These are phyloP conservation scores for Metschnikowia matae DNA, from an alignment of 805 yeast species.

Conservation along the genomic window DNA sequence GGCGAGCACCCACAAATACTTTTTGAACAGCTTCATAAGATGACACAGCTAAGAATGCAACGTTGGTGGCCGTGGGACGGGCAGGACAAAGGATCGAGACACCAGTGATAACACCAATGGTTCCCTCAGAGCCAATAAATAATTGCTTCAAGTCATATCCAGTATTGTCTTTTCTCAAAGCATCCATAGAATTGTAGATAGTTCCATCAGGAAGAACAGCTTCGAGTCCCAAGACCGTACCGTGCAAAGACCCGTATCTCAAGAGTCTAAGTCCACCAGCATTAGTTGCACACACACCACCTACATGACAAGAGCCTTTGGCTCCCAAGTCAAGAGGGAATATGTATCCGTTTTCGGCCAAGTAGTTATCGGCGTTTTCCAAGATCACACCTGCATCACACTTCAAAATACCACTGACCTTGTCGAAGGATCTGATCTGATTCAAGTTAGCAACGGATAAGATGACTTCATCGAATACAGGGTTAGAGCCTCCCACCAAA, in stretches of 20 bases:
- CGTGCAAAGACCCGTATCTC: slow-evolving; percentile 90
- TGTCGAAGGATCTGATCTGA: slow-evolving; percentile 76
- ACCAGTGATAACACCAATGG: slow-evolving; percentile 86
- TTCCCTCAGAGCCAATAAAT: slow-evolving; percentile 92
- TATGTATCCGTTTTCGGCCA: slow-evolving; percentile 79
- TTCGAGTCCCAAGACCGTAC: slow-evolving; percentile 85
- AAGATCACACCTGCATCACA: slow-evolving; percentile 88
- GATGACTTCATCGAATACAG: slow-evolving; percentile 87
- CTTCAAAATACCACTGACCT: slow-evolving; percentile 77
- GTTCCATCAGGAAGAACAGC: slow-evolving; percentile 92
- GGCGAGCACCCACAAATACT: slow-evolving; percentile 73
- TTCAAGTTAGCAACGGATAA: slow-evolving; percentile 67
- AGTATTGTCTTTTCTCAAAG: slow-evolving; percentile 90
- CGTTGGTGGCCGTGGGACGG: slow-evolving; percentile 80
- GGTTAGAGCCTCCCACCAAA: slow-evolving; percentile 89
- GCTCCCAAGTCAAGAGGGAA: slow-evolving; percentile 96
- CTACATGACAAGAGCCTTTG: slow-evolving; percentile 93
- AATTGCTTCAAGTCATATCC: slow-evolving; percentile 91
- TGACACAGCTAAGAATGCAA: slow-evolving; percentile 80
- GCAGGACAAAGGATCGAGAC: slow-evolving; percentile 87
- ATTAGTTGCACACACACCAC: slow-evolving; percentile 92
- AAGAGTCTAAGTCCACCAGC: slow-evolving; percentile 91
- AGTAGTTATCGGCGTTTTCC: slow-evolving; percentile 75
- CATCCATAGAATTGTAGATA: slow-evolving; percentile 70
- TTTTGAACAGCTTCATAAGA: slow-evolving; percentile 80